Percentiles rank a stretch among this genome's conserved stretches.
These are phyloP conservation scores for Peronospora destructor DNA, from an alignment of 352 stramenopile species.

Conservation along the genomic window DNA sequence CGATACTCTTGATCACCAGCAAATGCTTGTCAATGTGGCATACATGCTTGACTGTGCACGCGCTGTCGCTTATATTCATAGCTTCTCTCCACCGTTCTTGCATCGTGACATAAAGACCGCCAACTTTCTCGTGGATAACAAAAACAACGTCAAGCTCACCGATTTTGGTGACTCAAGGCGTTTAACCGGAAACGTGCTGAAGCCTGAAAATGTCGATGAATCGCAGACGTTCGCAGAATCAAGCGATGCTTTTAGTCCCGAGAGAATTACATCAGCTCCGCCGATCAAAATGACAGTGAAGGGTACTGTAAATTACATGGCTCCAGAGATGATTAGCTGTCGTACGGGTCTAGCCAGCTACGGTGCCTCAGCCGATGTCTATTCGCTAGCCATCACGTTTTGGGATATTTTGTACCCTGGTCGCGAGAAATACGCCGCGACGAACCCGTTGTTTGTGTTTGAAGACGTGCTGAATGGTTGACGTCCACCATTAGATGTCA, in stretches of 20 bases:
- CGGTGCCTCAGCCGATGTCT: constrained; percentile 61
- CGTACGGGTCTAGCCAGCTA: constrained; percentile 44
- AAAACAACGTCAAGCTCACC: constrained; percentile 54
- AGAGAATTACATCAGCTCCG: constrained; percentile 2
- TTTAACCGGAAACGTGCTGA: constrained; percentile 20
- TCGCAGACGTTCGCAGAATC: constrained; percentile 14
- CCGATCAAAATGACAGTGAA: constrained; percentile 55
- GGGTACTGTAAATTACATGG: constrained; percentile 71
- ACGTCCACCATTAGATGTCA: constrained; percentile 36
- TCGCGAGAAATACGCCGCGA: constrained; percentile 37
- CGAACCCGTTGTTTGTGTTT: constrained; percentile 44
- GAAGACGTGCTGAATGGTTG: constrained; percentile 39
- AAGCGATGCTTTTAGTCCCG: constrained; percentile 6
- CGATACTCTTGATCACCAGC: constrained; percentile 22
- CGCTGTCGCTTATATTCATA: constrained; percentile 57
- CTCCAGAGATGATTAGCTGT: constrained; percentile 58
- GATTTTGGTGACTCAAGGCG: constrained; percentile 63
- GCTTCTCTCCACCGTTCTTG: constrained; percentile 50
- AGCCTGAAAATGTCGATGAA: constrained; percentile 2
- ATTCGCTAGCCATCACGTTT: constrained; percentile 61
- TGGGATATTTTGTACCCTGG: constrained; percentile 66
- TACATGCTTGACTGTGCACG: constrained; percentile 63
- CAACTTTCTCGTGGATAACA: constrained; percentile 55
- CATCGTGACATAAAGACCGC: constrained; percentile 61
- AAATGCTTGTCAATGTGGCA: constrained; percentile 39